Percentiles rank a stretch among this genome's conserved stretches.
These are phyloP conservation scores for Cyclostephanos invisitatus DNA, from an alignment of 108 stramenopile species.

Conservation along the genomic window DNA sequence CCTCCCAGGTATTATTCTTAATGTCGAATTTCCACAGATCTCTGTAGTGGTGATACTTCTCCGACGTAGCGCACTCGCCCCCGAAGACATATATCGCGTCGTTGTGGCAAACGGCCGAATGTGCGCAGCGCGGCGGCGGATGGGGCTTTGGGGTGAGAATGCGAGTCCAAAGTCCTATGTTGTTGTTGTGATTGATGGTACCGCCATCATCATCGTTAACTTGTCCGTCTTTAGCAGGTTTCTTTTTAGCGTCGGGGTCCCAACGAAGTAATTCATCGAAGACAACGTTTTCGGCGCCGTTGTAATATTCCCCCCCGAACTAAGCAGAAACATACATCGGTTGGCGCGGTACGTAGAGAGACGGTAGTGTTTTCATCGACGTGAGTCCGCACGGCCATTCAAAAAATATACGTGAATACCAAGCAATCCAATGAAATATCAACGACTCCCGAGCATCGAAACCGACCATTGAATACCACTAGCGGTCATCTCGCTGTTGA, in stretches of 20 bases:
- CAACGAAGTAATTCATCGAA: slow-evolving; percentile 89
- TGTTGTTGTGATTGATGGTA: slow-evolving; percentile 35
- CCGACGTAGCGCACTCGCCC: slow-evolving; percentile 90
- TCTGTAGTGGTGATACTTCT: slow-evolving; percentile 94
- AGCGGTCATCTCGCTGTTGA: too few species aligned
- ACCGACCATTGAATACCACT: too few species aligned
- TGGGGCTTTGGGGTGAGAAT: slow-evolving; percentile 68
- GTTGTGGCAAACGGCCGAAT: slow-evolving; percentile 89
- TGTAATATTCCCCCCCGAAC: slow-evolving; percentile 97
- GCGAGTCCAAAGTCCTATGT: slow-evolving; percentile 68
- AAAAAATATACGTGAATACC: too few species aligned
- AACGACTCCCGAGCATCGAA: too few species aligned
- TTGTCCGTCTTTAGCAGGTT: neutral
- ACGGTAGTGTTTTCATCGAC: too few species aligned
- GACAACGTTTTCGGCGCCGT: slow-evolving; percentile 91
- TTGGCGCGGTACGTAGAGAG: too few species aligned
- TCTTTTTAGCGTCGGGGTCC: slow-evolving; percentile 50
- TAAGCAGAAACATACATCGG: neutral
- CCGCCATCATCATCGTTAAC: slow-evolving; percentile 27
- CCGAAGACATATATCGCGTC: slow-evolving; percentile 93
- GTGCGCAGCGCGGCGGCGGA: slow-evolving; percentile 92
- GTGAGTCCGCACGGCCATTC: too few species aligned
- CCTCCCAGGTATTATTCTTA: slow-evolving; percentile 80
- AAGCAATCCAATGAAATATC: too few species aligned
- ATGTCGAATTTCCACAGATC: slow-evolving; percentile 93